A percentile compares a stretch with the other conserved stretches of the same genome.
These are phyloP conservation scores for Zymoseptoria brevis DNA, from an alignment of 2,329 filamentous ascomycete genomes.

Conservation along the genomic window DNA sequence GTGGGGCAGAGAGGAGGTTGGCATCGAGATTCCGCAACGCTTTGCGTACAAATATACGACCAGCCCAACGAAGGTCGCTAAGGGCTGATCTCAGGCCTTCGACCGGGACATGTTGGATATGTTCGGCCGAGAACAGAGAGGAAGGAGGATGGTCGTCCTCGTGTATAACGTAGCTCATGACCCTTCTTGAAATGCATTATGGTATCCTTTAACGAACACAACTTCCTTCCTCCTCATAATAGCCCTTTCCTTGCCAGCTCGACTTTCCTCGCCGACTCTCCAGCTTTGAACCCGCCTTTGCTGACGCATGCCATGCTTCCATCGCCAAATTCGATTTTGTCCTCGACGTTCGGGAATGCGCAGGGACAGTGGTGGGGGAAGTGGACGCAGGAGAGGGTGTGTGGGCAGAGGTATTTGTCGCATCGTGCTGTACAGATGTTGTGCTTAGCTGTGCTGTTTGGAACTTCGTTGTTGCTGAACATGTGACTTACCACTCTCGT, in stretches of 20 bases:
- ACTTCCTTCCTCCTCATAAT: slow-evolving; percentile 40
- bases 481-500: slow-evolving; percentile 51
- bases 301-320: slow-evolving; percentile 66
- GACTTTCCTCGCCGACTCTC: slow-evolving; percentile 66
- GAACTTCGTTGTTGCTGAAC: not conserved
- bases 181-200: not conserved
- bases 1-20: slow-evolving; percentile 59
- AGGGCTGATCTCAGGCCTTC: not conserved
- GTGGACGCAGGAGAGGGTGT: slow-evolving; percentile 88
- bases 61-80: not conserved
- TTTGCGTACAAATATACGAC: slow-evolving; percentile 28
- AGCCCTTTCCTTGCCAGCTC: slow-evolving; percentile 73
- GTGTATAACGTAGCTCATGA: not conserved
- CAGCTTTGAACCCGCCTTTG: slow-evolving; percentile 64
- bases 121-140: not conserved
- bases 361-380: slow-evolving; percentile 97
- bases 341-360: slow-evolving; percentile 58
- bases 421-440: slow-evolving; percentile 58
- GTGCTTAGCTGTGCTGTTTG: not conserved
- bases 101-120: not conserved
- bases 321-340: slow-evolving; percentile 63
- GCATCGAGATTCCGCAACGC: slow-evolving; percentile 25
- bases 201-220: not conserved
- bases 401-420: slow-evolving; percentile 88
- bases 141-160: not conserved